These are phyloP conservation scores for Didymella exigua DNA, from an alignment of 2,329 filamentous ascomycete species.

Conservation along the genomic window DNA sequence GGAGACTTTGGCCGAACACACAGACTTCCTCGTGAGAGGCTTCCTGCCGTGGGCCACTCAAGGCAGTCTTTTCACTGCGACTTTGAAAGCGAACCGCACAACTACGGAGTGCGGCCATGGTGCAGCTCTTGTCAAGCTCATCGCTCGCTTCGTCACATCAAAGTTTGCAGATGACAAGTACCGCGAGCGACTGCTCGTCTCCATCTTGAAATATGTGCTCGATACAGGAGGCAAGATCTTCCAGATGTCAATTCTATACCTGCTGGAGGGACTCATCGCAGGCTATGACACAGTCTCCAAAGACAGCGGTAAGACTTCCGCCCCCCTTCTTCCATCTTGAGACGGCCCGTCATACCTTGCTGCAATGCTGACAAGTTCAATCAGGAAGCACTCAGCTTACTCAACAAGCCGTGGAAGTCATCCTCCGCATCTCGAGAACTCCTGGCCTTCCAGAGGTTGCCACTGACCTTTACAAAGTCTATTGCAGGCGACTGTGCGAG, in stretches of 20 bases:
- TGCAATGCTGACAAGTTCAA: not conserved
- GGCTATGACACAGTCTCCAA: slow-evolving; percentile 30
- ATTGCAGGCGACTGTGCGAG: slow-evolving; percentile 36
- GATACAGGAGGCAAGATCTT: slow-evolving; percentile 47
- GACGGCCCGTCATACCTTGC: no score
- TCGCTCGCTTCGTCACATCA: slow-evolving; percentile 39
- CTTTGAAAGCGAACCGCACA: slow-evolving; percentile 39
- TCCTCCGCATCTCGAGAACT: slow-evolving; percentile 46
- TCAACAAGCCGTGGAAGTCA: slow-evolving; percentile 36
- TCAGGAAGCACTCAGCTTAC: slow-evolving; percentile 20
- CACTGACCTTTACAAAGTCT: slow-evolving; percentile 45
- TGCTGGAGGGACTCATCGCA: slow-evolving; percentile 51
- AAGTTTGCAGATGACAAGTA: slow-evolving; percentile 9
- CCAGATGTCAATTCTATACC: slow-evolving; percentile 50
- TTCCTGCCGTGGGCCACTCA: slow-evolving; percentile 57
- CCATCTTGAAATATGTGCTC: slow-evolving; percentile 46
- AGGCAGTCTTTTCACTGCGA: slow-evolving; percentile 52
- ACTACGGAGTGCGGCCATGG: slow-evolving; percentile 50
- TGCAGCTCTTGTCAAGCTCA: slow-evolving; percentile 43
- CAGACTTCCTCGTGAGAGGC: slow-evolving; percentile 47
- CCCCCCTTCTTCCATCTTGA: not conserved
- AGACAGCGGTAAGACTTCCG: not conserved
- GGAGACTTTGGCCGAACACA: slow-evolving; percentile 22
- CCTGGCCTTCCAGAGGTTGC: slow-evolving; percentile 52
- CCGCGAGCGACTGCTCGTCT: slow-evolving; percentile 31